Evolutionary conservation across 805 yeast species (phyloP), one percentile per base, ranked within the genome.

Genomic region (Yarrowia yakushimensis): DNA sequence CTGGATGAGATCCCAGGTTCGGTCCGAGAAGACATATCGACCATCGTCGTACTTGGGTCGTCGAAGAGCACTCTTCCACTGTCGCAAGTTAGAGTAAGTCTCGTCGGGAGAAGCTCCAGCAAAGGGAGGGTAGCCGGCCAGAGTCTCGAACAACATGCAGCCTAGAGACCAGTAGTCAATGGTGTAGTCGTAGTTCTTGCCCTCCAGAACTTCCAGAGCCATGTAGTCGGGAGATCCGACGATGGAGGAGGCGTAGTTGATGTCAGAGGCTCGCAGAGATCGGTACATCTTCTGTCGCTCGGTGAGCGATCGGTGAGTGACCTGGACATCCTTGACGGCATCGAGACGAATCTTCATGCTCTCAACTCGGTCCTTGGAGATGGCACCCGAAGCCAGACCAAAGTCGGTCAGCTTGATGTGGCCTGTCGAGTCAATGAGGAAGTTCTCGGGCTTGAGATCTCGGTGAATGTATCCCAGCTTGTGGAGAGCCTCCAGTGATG

Each of bases 81-180:
- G 85, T 74, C 93, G 90, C 74, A 94, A 80, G 71, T 94, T 94
- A 67, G 90, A 83, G 74, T 96, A 94, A 0, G 99, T 94, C 73
- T 94, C 99, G 70, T 94, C 96, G 39, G 96, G 88, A 41, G 89
- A 84, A 42, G 91, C 84, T 2, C 99, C 99, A 42, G 96, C 86
- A 72, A 94, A 94, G 46, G 99, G 99, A 3, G 99, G 96, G 74
- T 90, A 94, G 0, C 99, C 98, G 66, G 94, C 94, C 63, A 94
- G 82, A 50, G 97, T 89, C 76, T 94, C 99, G 73, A 93, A 94
- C 39, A 94, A 78, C 86, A 94, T 94, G 76, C 99, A 94, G 4
- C 99, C 99, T 64, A 94, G 79, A 0, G 98, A 92, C 99, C 99
- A 94, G 74, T 94, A 94, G 77, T 94, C 99, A 63, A 96, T 96